phyloP scores from a whole-genome alignment of 257 asterid species.

The Scutellaria minor region DNA sequence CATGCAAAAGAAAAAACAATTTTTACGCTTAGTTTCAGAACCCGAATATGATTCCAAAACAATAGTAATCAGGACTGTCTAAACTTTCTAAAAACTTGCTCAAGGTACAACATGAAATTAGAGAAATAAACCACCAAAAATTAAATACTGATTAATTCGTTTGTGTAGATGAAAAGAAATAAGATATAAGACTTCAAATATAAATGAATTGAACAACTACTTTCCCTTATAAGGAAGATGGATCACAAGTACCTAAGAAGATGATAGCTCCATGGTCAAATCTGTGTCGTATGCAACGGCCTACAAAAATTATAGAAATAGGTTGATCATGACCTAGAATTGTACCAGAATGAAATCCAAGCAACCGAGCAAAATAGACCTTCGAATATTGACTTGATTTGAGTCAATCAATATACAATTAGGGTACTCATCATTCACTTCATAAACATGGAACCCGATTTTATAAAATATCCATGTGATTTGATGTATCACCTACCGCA shows the following conservation, averaged over 20 bases:
- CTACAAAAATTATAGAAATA: constrained; percentile 51
- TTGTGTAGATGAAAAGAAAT: neutral
- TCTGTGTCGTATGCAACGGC: constrained; percentile 95
- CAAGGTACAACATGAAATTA: neutral
- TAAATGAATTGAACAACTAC: constrained; percentile 15
- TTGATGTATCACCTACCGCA: neutral
- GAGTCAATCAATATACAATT: constrained; percentile 16
- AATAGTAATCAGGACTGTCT: neutral
- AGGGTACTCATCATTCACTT: constrained; percentile 22
- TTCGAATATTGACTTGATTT: constrained; percentile 1
- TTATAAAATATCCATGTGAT: neutral
- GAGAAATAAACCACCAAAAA: constrained; percentile 11
- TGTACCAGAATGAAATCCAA: constrained; percentile 11
- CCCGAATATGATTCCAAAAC: constrained; percentile 7
- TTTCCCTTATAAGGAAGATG: constrained; percentile 27
- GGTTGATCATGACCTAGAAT: constrained; percentile 10
- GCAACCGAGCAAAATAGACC: neutral
- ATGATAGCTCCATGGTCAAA: constrained; percentile 94
- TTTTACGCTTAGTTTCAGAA: constrained; percentile 24
- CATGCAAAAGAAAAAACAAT: constrained; percentile 34
- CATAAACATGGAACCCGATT: constrained; percentile 15
- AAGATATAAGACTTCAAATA: neutral
- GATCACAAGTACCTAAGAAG: constrained; percentile 70
- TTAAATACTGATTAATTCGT: neutral
- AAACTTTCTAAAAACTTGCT: constrained; percentile 22